Evolutionary conservation across 148 eudicot species (phyloP).

Genomic region (Amaranthus cruentus): DNA sequence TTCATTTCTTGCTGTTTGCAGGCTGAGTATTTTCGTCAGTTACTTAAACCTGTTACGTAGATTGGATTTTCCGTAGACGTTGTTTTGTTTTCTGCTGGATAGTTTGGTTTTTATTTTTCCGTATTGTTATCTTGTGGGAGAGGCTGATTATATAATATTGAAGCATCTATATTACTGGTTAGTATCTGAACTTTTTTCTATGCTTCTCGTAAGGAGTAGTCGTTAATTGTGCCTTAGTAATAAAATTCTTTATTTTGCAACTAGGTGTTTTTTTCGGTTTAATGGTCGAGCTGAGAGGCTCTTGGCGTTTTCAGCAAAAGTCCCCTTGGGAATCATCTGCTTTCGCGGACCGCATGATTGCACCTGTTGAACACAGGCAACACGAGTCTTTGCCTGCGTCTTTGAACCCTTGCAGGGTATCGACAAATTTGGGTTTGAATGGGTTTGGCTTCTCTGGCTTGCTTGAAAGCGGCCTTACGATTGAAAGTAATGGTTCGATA

Average conservation of each 20-base stretch:
- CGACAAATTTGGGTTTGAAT: constrained; percentile 32
- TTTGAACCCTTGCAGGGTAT: constrained; percentile 24
- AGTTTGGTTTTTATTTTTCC: constrained; percentile 26
- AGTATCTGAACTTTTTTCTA: constrained; percentile 9
- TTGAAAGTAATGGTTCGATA: constrained; percentile 25
- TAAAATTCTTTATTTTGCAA: constrained; percentile 12
- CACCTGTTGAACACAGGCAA: constrained; percentile 30
- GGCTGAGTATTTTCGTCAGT: constrained; percentile 84
- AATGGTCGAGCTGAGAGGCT: constrained; percentile 48
- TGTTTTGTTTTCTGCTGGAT: constrained; percentile 29
- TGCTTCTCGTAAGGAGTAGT: too few relatives aligned
- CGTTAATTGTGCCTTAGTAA: neutral
- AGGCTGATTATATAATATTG: constrained; percentile 15
- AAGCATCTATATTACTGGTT: constrained; percentile 37
- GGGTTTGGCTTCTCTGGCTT: constrained; percentile 28
- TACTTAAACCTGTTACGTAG: constrained; percentile 90
- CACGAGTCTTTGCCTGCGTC: constrained; percentile 35
- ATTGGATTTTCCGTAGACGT: constrained; percentile 32
- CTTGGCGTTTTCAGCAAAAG: constrained; percentile 36
- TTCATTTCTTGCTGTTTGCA: constrained; percentile 33
- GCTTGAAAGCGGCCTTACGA: constrained; percentile 23
- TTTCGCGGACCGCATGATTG: constrained; percentile 33
- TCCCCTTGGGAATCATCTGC: constrained; percentile 37
- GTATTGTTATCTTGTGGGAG: constrained; percentile 30
- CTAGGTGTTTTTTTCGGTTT: constrained; percentile 48